Evolutionary conservation across 2,329 filamentous ascomycete genomes (phyloP).

Genomic region (Cladorrhinum sp.): DNA sequence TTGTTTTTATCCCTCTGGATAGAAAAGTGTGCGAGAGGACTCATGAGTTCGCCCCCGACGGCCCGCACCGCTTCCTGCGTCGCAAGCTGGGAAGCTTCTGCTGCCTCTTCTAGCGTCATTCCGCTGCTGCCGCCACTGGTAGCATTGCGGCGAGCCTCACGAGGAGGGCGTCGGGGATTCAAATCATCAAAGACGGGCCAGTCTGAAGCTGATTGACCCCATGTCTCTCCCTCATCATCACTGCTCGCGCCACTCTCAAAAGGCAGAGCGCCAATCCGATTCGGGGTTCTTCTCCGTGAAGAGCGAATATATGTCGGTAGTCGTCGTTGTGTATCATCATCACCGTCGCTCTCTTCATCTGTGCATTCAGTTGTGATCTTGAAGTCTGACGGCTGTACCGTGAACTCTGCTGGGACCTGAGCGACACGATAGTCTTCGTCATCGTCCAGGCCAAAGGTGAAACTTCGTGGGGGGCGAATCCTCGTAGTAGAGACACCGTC

Average conservation of each 20-base stretch:
- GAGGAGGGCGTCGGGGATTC: not conserved
- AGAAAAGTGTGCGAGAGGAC: conserved; percentile 76
- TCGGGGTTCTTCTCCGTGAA: conserved; percentile 40
- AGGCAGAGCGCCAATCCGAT: conserved; percentile 53
- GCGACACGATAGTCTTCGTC: conserved; percentile 46
- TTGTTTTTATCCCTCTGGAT: conserved; percentile 80
- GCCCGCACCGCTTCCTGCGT: conserved; percentile 56
- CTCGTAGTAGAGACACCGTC: conserved; percentile 48
- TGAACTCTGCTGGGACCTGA: conserved; percentile 57
- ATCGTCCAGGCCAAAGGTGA: conserved; percentile 44
- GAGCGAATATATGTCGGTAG: conserved; percentile 20
- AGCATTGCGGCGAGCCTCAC: conserved; percentile 18
- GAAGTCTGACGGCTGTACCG: conserved; percentile 46
- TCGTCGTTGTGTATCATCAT: conserved; percentile 16
- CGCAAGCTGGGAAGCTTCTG: conserved; percentile 49
- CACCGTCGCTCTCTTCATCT: conserved; percentile 53
- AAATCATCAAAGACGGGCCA: conserved; percentile 22
- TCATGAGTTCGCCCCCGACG: conserved; percentile 59
- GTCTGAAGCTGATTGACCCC: conserved; percentile 21
- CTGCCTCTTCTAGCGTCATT: conserved; percentile 38
- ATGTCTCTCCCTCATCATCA: conserved; percentile 35
- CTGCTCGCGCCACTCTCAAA: conserved; percentile 48
- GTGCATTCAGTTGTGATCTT: conserved; percentile 58
- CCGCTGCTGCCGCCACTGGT: conserved; percentile 28
- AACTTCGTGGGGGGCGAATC: conserved; percentile 42